Evolutionary conservation across 2,329 filamentous ascomycete genomes (phyloP).

Genomic region (Aspergillus sergii): DNA sequence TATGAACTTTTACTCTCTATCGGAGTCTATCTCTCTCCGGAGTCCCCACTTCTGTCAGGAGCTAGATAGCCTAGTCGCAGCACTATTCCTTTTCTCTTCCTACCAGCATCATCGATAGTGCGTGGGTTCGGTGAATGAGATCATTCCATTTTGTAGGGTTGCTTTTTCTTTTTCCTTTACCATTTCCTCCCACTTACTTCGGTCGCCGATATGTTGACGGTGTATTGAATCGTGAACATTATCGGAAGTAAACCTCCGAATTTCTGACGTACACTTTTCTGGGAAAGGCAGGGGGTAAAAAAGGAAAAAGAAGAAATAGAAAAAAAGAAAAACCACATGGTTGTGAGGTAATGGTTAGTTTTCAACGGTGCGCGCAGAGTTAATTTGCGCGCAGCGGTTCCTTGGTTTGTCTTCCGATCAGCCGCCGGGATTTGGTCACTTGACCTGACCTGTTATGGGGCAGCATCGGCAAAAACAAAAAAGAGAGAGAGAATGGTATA

Average conservation of each 20-base stretch:
- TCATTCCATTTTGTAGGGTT: not conserved
- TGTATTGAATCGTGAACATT: not conserved
- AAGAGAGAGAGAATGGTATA: not conserved
- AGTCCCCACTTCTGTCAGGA: conserved; percentile 12
- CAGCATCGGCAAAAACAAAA: not conserved
- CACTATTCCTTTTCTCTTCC: conserved; percentile 10
- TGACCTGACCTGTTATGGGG: conserved; percentile 1
- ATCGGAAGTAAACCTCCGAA: not conserved
- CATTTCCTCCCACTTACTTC: not conserved
- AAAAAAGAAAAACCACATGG: not conserved
- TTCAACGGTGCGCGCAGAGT: conserved; percentile 7
- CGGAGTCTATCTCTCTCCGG: not conserved
- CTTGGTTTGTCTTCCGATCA: conserved; percentile 7
- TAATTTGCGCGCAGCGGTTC: conserved; percentile 3
- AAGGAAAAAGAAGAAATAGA: too few relatives aligned
- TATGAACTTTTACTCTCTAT: not conserved
- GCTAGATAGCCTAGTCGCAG: conserved; percentile 4
- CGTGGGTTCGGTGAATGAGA: conserved; percentile 3
- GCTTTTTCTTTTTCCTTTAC: not conserved
- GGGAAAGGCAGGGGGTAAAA: too few relatives aligned
- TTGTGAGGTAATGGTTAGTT: not conserved
- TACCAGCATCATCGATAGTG: conserved; percentile 5
- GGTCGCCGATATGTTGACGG: not conserved
- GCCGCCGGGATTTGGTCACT: conserved; percentile 6
- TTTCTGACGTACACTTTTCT: not conserved